Conservation (phyloP, 768 basidiomycete species). For the Rhizopogon vesiculosus region DNA sequence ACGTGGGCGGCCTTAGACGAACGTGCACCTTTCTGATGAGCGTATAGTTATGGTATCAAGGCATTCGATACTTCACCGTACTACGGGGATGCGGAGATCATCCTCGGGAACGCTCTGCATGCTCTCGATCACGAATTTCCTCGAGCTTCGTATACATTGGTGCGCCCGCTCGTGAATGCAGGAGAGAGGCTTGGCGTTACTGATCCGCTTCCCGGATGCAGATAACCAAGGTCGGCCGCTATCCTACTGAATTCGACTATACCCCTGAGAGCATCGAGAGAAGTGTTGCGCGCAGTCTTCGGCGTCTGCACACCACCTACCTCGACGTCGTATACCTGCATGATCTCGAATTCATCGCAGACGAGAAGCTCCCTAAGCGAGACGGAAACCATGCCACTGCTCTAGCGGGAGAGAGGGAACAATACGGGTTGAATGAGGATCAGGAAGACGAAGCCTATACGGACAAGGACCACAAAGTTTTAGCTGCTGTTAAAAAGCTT, state of each 20-base stretch:
- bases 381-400: constrained; percentile 57
- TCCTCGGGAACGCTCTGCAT: constrained; percentile 63
- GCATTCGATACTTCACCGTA: constrained; percentile 82
- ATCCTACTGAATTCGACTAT: constrained; percentile 68
- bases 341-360: constrained; percentile 76
- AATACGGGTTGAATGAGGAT: constrained; percentile 62
- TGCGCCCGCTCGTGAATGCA: constrained; percentile 19
- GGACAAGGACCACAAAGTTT: constrained; percentile 66
- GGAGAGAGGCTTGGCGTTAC: not conserved
- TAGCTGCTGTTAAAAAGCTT: constrained; percentile 65
- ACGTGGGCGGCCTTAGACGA: constrained; percentile 8
- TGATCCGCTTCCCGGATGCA: constrained; percentile 22
- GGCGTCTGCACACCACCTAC: constrained; percentile 69
- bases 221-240: constrained; percentile 88
- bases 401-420: constrained; percentile 44
- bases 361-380: constrained; percentile 40
- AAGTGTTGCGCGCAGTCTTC: constrained; percentile 62
- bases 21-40: not conserved
- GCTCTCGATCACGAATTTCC: constrained; percentile 66
- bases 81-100: constrained; percentile 76
- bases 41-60: constrained; percentile 66
- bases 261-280: constrained; percentile 57
- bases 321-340: constrained; percentile 81
- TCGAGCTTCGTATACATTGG: constrained; percentile 71
- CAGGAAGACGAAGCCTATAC: constrained; percentile 56